Evolutionary conservation across 805 yeast genomes (phyloP), one percentile per base, ranked within the genome.

Genomic region (Lipomyces sp.): DNA sequence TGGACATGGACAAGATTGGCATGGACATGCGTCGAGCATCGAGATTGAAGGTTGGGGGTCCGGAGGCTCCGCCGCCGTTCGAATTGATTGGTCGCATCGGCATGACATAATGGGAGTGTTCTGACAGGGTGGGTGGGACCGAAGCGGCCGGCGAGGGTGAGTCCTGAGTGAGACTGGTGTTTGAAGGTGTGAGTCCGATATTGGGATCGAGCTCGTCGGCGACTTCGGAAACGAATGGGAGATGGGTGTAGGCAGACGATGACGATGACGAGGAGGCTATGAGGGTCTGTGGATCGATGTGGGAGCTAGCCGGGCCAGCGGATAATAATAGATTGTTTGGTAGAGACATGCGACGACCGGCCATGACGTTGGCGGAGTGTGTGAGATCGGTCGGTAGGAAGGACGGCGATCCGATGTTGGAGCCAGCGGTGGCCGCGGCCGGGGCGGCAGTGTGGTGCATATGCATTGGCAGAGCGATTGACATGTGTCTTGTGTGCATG

Each of bases 321-420:
- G 29, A 30, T 24, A 24, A 24, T 24, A 24, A 24, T 11, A 58
- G 32, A 45, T 42, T 32, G 29, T 29, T 37, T 42, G 63, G 53
- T 50, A 54, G 59, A 11, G 63, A 60, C 34, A 60, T 63, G 18
- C 63, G 39, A 24, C 63, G 24, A 32, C 63, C 63, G 59, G 63
- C 62, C 63, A 60, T 60, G 30, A 60, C 62, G 34, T 60, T 60
- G 50, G 64, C 11, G 11, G 63, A 60, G 51, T 60, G 63, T 2
- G 63, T 60, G 29, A 60, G 59, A 24, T 60, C 63, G 13, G 63
- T 60, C n/a, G 63, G 39, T 32, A 54, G 59, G 3, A 60, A 50
- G 34, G 54, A 51, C 2, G 54, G 34, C 15, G 54, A 29, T n/a
- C 34, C 34, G 13, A 51, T 34, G 24, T 51, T 51, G 32, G 54